These are phyloP conservation scores for Penicillium herquei DNA, from an alignment of 495 filamentous ascomycete species.

Conservation along the genomic window DNA sequence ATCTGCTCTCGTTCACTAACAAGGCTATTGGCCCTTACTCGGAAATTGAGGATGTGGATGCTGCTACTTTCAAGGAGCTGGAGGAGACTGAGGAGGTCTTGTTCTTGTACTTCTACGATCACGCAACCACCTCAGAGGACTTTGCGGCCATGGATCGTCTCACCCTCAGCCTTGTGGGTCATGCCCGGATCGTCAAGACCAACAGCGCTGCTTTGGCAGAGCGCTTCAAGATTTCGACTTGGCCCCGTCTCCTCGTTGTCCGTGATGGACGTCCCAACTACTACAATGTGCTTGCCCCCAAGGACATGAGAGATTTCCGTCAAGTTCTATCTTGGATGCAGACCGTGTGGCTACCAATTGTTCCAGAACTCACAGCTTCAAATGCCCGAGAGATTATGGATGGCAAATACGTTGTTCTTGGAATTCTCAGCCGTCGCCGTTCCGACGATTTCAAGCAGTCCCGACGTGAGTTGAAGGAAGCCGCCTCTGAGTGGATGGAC, in stretches of 20 bases:
- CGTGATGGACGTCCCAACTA: constrained; percentile 86
- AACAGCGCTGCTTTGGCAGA: constrained; percentile 68
- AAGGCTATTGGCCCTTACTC: constrained; percentile 78
- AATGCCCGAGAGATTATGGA: constrained; percentile 95
- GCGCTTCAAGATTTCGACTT: constrained; percentile 90
- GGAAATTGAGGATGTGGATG: constrained; percentile 77
- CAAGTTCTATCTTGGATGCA: constrained; percentile 90
- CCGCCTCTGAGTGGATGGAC: constrained; percentile 96
- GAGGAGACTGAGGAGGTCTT: constrained; percentile 94
- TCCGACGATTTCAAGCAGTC: constrained; percentile 74
- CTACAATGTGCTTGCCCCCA: constrained; percentile 77
- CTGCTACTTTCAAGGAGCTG: constrained; percentile 71
- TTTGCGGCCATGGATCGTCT: constrained; percentile 84
- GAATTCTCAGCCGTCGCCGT: constrained; percentile 77
- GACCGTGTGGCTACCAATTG: constrained; percentile 94
- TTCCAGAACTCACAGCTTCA: constrained; percentile 86
- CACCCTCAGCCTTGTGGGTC: constrained; percentile 81
- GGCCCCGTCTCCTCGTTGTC: constrained; percentile 86
- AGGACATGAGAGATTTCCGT: constrained; percentile 84
- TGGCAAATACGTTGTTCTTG: constrained; percentile 87
- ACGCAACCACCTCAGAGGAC: constrained; percentile 89
- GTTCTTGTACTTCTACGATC: constrained; percentile 95
- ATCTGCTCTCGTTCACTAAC: constrained; percentile 80
- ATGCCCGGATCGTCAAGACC: constrained; percentile 88
- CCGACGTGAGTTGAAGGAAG: constrained; percentile 90